Conservation (phyloP, 768 basidiomycete genomes). For the Calocybe gangraenosa region DNA sequence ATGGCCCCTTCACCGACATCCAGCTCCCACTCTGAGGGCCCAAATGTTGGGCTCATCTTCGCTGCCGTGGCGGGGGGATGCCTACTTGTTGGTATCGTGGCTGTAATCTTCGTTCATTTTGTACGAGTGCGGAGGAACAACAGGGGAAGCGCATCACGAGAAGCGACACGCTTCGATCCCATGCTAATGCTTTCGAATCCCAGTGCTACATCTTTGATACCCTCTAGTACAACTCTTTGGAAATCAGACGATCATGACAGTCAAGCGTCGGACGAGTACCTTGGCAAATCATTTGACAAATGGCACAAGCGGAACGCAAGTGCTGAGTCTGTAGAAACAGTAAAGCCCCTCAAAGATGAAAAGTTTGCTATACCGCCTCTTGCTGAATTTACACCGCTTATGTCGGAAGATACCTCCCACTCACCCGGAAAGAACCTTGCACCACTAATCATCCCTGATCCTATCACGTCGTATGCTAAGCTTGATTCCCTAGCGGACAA, state of each 20-base stretch:
- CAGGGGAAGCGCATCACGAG: background rate
- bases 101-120: background rate
- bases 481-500: background rate
- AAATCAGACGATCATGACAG: background rate
- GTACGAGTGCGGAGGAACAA: background rate
- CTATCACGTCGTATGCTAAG: background rate
- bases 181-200: slow-evolving; percentile 1
- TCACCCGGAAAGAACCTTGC: background rate
- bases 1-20: background rate
- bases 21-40: background rate
- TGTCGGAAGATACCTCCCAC: background rate
- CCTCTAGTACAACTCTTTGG: background rate
- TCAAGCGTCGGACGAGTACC: background rate
- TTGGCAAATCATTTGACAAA: background rate
- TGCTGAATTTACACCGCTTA: background rate
- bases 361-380: background rate
- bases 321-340: slow-evolving; percentile 1
- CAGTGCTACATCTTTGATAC: slow-evolving; percentile 4
- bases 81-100: background rate
- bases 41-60: background rate
- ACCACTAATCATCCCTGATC: slow-evolving; percentile 3
- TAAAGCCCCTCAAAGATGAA: background rate
- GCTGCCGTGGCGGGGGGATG: background rate
- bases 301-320: background rate
- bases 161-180: background rate